A percentile compares a stretch with the other conserved stretches of the same genome.
phyloP scores from a whole-genome alignment of 2,329 filamentous ascomycete genomes.

The Madurella mycetomatis region DNA sequence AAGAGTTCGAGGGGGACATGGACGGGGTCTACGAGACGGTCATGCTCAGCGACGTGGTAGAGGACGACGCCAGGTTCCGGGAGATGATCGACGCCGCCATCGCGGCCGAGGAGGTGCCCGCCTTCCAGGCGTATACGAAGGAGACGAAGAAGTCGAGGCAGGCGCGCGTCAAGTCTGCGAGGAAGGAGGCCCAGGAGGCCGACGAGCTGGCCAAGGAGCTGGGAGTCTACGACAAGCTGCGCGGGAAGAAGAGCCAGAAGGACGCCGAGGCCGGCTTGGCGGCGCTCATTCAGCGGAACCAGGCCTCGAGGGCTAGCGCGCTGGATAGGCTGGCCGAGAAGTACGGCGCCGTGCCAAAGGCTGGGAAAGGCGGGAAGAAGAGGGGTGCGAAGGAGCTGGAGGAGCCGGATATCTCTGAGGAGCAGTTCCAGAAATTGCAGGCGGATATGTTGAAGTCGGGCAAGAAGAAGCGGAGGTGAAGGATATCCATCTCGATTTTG shows the following conservation, averaged over 20 bases:
- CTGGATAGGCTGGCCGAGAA: slow-evolving; percentile 73
- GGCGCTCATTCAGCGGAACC: slow-evolving; percentile 70
- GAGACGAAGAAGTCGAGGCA: slow-evolving; percentile 65
- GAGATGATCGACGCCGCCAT: slow-evolving; percentile 79
- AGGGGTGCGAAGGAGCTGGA: slow-evolving; percentile 55
- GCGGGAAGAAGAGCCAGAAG: slow-evolving; percentile 43
- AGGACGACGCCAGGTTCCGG: slow-evolving; percentile 83
- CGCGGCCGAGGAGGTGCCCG: slow-evolving; percentile 58
- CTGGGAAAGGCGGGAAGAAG: slow-evolving; percentile 50
- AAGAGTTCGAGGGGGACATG: slow-evolving; percentile 68
- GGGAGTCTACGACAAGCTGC: slow-evolving; percentile 67
- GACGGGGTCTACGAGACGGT: slow-evolving; percentile 72
- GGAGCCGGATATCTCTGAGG: slow-evolving; percentile 54
- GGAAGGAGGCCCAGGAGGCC: slow-evolving; percentile 67
- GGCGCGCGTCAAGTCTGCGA: slow-evolving; percentile 56
- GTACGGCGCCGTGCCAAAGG: slow-evolving; percentile 48
- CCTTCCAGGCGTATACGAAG: slow-evolving; percentile 64
- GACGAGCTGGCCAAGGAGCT: slow-evolving; percentile 70
- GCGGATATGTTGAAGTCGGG: slow-evolving; percentile 40
- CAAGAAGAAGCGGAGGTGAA: slow-evolving; percentile 17
- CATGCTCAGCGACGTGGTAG: slow-evolving; percentile 78
- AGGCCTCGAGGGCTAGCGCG: slow-evolving; percentile 62
- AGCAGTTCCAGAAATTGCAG: slow-evolving; percentile 56
- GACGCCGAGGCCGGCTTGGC: slow-evolving; percentile 54
- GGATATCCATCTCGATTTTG: background rate